Percentiles rank a stretch among this genome's conserved stretches.
These are phyloP conservation scores for Peronospora destructor DNA, from an alignment of 352 stramenopile genomes.

Conservation along the genomic window DNA sequence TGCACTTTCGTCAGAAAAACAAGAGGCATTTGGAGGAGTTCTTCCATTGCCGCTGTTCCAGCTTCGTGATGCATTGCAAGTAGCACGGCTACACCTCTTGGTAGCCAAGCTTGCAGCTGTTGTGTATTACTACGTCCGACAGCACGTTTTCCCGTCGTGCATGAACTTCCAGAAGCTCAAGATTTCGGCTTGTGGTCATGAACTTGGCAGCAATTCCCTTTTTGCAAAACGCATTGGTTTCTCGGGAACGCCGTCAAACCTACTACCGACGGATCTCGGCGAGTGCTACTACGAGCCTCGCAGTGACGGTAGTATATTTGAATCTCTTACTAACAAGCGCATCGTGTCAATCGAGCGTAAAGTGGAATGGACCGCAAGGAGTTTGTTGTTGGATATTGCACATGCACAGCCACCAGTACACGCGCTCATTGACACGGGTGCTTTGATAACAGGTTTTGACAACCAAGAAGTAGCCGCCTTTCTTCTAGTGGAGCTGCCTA, in stretches of 20 bases:
- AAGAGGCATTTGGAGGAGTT: slow-evolving; percentile 43
- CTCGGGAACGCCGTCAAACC: slow-evolving; percentile 97
- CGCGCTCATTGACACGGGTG: slow-evolving; percentile 88
- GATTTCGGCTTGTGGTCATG: slow-evolving; percentile 97
- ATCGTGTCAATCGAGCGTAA: slow-evolving; percentile 87
- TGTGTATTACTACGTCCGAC: slow-evolving; percentile 97
- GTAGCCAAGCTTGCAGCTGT: slow-evolving; percentile 90
- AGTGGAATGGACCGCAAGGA: slow-evolving; percentile 71
- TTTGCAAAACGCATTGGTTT: slow-evolving; percentile 98
- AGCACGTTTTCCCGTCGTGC: slow-evolving; percentile 97
- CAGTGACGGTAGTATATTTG: slow-evolving; percentile 97
- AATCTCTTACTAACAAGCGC: slow-evolving; percentile 91
- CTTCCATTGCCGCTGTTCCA: slow-evolving; percentile 96
- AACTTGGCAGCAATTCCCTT: slow-evolving; percentile 97
- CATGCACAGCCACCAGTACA: slow-evolving; percentile 67
- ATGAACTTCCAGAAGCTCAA: slow-evolving; percentile 99
- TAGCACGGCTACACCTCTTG: slow-evolving; percentile 91
- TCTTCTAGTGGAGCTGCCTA: slow-evolving; percentile 67
- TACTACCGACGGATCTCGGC: slow-evolving; percentile 97
- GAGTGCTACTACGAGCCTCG: slow-evolving; percentile 97
- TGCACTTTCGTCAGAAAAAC: slow-evolving; percentile 22
- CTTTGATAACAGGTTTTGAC: slow-evolving; percentile 86
- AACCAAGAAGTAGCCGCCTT: slow-evolving; percentile 86
- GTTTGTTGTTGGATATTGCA: slow-evolving; percentile 74
- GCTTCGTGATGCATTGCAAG: slow-evolving; percentile 93